These are phyloP conservation scores for Punctularia strigosozonata DNA, from an alignment of 768 basidiomycete genomes.

Conservation along the genomic window DNA sequence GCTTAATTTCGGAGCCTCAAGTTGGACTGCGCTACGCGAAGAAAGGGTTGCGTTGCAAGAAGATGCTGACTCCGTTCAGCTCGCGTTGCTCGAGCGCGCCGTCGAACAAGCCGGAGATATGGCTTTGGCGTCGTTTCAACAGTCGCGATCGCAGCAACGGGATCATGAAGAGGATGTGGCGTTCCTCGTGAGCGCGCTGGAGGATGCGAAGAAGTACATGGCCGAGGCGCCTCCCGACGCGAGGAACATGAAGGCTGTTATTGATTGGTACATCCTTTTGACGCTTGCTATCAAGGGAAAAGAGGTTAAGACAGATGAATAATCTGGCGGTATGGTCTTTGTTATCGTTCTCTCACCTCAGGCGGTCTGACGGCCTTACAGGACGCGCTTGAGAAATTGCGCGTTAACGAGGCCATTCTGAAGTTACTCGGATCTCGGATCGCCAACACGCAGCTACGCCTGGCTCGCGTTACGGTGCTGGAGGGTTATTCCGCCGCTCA, in stretches of 20 bases:
- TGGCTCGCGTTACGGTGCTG: constrained; percentile 41
- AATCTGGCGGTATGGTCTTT: constrained; percentile 34
- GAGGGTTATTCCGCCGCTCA: constrained; percentile 30
- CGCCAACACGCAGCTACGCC: constrained; percentile 39
- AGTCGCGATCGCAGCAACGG: constrained; percentile 19
- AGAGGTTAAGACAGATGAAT: constrained; percentile 31
- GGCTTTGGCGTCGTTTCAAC: constrained; percentile 36
- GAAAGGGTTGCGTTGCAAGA: constrained; percentile 50
- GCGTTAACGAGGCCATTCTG: constrained; percentile 41
- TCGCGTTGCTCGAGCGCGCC: constrained; percentile 48
- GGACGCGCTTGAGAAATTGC: constrained; percentile 30
- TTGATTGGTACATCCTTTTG: constrained; percentile 49
- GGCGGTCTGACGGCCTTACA: constrained; percentile 4
- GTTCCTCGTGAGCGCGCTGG: constrained; percentile 45
- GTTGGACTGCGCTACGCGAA: constrained; percentile 51
- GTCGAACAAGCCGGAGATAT: constrained; percentile 49
- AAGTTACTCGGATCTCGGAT: constrained; percentile 31
- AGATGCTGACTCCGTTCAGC: too few species aligned
- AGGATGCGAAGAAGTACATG: constrained; percentile 47
- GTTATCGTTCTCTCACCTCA: not conserved
- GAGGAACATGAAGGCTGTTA: constrained; percentile 43
- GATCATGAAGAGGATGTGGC: constrained; percentile 50
- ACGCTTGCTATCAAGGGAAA: constrained; percentile 39
- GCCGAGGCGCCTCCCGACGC: constrained; percentile 49
- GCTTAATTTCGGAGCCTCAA: constrained; percentile 32